Evolutionary conservation across 345 rosid genomes (phyloP), one percentile per base, ranked within the genome.

Genomic region (Populus alba): DNA sequence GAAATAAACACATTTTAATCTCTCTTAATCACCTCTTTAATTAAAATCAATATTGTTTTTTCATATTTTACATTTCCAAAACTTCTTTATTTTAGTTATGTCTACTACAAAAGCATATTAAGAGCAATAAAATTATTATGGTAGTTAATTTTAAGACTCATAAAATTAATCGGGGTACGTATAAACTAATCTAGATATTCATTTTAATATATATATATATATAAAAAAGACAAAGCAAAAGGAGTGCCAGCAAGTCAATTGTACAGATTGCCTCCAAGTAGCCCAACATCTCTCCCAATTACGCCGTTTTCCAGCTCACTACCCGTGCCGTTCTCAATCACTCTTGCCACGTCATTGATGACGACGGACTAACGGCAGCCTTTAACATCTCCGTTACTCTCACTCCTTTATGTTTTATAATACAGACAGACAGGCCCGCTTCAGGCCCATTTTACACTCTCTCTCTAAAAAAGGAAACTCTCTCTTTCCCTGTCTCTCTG

Each of bases 281-380:
- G 80, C 82, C 85, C 88, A 84, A 83, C 84, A 69, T 68, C 39
- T 74, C 67, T 75, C 84, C 25, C 37, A 59, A 29, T 57, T 16
- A 35, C 78, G 82, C 63, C 90, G 92, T 89, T 86, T 74, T 89
- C 89, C 91, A 89, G 88, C 85, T 84, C 85, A 81, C 45, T 77
- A 51, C 55, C 81, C 87, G 76, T 72, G 68, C 82, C 85, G 74
- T 78, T 80, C 33, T 33, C 57, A 2, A 23, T 23, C 7, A 3
- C 35, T 13, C 41, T 15, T 18, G 55, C 75, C 78, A 68, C 85
- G 86, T 83, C 81, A 83, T 20, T 59, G 77, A 63, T 57, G 73
- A 81, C 75, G 77, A 57, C 5, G 11, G 13, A 12, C 31, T 68
- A 79, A 67, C 78, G 51, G 53, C 79, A 74, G 29, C 79, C 41